A percentile compares a stretch with the other conserved stretches of the same genome.
phyloP scores from a whole-genome alignment of 2,329 filamentous ascomycete species.

The Hypoxylon sp. region DNA sequence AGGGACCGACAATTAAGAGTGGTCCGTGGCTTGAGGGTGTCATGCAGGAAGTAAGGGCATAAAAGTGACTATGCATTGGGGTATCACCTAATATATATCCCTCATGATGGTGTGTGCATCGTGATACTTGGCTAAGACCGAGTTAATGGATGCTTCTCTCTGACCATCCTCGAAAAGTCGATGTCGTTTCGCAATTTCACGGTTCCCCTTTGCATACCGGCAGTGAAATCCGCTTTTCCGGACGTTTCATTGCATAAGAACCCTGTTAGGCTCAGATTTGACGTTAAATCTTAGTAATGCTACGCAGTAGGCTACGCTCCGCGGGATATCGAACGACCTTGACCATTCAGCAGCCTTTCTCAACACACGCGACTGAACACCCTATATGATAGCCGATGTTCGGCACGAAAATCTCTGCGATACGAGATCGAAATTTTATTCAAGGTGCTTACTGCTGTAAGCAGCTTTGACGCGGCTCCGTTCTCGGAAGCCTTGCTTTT shows the following conservation, averaged over 20 bases:
- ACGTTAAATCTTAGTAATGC: constrained; percentile 41
- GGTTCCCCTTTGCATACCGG: constrained; percentile 42
- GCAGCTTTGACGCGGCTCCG: constrained; percentile 34
- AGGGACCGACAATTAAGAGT: constrained; percentile 32
- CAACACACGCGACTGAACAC: constrained; percentile 36
- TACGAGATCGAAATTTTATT: constrained; percentile 13
- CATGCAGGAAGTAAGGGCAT: constrained; percentile 46
- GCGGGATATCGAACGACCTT: constrained; percentile 25
- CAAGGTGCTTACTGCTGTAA: constrained; percentile 8
- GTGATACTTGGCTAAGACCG: constrained; percentile 41
- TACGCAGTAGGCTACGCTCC: constrained; percentile 34
- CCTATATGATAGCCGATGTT: constrained; percentile 33
- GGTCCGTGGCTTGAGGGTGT: constrained; percentile 36
- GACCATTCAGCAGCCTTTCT: constrained; percentile 27
- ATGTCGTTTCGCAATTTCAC: constrained; percentile 33
- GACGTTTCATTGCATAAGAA: constrained; percentile 46
- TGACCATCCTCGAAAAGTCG: constrained; percentile 29
- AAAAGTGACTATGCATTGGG: constrained; percentile 39
- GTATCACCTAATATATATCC: constrained; percentile 42
- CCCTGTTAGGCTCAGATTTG: constrained; percentile 39
- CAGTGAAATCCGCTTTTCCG: constrained; percentile 41
- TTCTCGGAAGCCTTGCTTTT: constrained; percentile 34
- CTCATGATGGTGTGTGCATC: constrained; percentile 38
- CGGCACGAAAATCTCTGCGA: constrained; percentile 30
- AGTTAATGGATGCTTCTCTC: constrained; percentile 36